phyloP scores from a whole-genome alignment of 1,139 yeast genomes.

The Lodderomyces parapsilosis region DNA sequence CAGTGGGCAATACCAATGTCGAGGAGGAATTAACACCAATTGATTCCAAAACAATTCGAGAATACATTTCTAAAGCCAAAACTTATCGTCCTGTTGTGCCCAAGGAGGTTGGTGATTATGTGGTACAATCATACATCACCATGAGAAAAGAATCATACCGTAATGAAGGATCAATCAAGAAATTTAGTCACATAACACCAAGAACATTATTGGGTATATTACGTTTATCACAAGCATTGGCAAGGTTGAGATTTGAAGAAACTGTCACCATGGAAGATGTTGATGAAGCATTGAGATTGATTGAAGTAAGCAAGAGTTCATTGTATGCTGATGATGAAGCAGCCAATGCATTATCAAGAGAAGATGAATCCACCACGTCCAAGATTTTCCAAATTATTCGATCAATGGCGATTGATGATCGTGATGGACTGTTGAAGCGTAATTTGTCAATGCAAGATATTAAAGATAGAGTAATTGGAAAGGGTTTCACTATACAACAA shows the following conservation, averaged over 20 bases:
- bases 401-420: slow-evolving; percentile 46
- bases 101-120: slow-evolving; percentile 83
- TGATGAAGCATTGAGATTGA: slow-evolving; percentile 89
- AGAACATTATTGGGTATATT: slow-evolving; percentile 89
- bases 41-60: slow-evolving; percentile 79
- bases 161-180: slow-evolving; percentile 73
- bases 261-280: slow-evolving; percentile 77
- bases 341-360: slow-evolving; percentile 27
- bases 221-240: slow-evolving; percentile 92
- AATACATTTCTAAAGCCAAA: slow-evolving; percentile 85
- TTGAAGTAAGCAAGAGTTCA: slow-evolving; percentile 83
- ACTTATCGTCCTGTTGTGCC: slow-evolving; percentile 84
- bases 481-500: slow-evolving; percentile 82
- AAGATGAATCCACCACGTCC: slow-evolving; percentile 53
- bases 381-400: slow-evolving; percentile 63
- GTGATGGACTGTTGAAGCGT: slow-evolving; percentile 32
- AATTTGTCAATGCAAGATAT: slow-evolving; percentile 57
- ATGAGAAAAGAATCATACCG: slow-evolving; percentile 88
- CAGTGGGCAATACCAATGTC: background rate
- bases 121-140: slow-evolving; percentile 82
- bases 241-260: slow-evolving; percentile 80
- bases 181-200: slow-evolving; percentile 89
- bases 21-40: slow-evolving; percentile 67
- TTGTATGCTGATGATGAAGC: slow-evolving; percentile 55
- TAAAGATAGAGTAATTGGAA: slow-evolving; percentile 69